Evolutionary conservation across 345 rosid species (phyloP), one percentile per base, ranked within the genome.

Genomic region (Psidium guajava): DNA sequence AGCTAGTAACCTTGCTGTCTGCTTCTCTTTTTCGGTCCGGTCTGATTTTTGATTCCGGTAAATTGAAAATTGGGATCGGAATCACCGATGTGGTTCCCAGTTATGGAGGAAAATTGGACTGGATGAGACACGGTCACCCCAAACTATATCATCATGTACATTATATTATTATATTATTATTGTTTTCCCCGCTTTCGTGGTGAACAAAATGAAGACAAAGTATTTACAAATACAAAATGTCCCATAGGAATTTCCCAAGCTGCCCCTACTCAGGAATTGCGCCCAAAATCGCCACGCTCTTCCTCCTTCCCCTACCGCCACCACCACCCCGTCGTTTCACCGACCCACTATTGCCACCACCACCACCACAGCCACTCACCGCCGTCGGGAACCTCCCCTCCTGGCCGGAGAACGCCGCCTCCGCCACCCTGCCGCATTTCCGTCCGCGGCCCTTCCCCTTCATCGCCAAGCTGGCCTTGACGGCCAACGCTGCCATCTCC

Each of bases 401-500:
- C 40, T 58, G 58, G 58, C 87, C 82, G 55, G 54, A 54, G 59
- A 50, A 49, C 32, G 11, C 25, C 11, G n/a, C 87, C 84, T 24
- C 83, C 80, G 21, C 81, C 69, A 58, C 5, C 27, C 85, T 86
- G 88, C 87, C 36, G 82, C 83, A 84, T 25, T 81, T 87, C 73
- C 86, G 84, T 15, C 85, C 54, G 73, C 82, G 14, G 27, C 55
- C 52, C 14, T 44, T 50, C 86, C 44, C 87, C 91, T 81, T 86
- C 42, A 91, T 82, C 51, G 88, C 86, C 61, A 88, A 82, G 90
- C 90, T 92, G 49, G 93, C 92, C 87, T 87, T 89, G 47, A 92
- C 92, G 42, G 93, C 93, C 90, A 92, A 83, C 83, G 92, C 91
- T 77, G 92, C 92, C 92, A 92, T 90, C 82, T 92, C 90, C 85